Percentiles rank a stretch among this genome's conserved stretches.
Evolutionary conservation across 306 rosid species (phyloP).

Genomic region (Castanea crenata): DNA sequence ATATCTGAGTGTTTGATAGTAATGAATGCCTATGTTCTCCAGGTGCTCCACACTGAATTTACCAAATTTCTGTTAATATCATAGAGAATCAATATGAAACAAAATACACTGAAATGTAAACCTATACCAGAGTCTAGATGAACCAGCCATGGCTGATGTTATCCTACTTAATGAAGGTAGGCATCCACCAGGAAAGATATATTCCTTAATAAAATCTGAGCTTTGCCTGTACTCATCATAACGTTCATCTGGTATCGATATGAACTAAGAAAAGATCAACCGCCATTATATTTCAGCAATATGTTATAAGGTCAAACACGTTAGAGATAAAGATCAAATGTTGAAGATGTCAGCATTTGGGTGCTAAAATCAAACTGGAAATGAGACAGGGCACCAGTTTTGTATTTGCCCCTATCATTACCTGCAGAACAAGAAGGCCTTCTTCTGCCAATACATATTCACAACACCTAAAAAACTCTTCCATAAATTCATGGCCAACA

Average conservation of each 20-base stretch:
- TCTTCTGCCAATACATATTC: constrained; percentile 41
- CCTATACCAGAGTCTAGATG: constrained; percentile 43
- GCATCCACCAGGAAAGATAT: constrained; percentile 50
- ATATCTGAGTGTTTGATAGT: constrained; percentile 73
- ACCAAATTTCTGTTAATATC: constrained; percentile 1
- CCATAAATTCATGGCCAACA: constrained; percentile 46
- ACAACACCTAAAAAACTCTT: constrained; percentile 40
- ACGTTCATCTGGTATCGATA: constrained; percentile 43
- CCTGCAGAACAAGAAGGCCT: constrained; percentile 49
- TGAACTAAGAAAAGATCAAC: constrained; percentile 29
- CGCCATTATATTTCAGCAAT: too few species aligned
- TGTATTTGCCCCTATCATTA: background rate
- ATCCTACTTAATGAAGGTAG: constrained; percentile 48
- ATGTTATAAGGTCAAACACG: too few species aligned
- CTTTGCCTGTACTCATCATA: constrained; percentile 48
- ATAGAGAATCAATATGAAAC: background rate
- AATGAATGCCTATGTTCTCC: constrained; percentile 88
- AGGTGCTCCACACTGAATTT: constrained; percentile 24
- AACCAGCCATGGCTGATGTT: constrained; percentile 42
- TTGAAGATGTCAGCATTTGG: background rate
- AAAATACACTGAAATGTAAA: background rate
- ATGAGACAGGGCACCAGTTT: background rate
- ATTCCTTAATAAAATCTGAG: constrained; percentile 52
- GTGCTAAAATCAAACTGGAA: background rate
- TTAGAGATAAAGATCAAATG: too few species aligned